Evolutionary conservation across 176 grass and related monocot species (phyloP).

Genomic region (Oryza meridionalis): DNA sequence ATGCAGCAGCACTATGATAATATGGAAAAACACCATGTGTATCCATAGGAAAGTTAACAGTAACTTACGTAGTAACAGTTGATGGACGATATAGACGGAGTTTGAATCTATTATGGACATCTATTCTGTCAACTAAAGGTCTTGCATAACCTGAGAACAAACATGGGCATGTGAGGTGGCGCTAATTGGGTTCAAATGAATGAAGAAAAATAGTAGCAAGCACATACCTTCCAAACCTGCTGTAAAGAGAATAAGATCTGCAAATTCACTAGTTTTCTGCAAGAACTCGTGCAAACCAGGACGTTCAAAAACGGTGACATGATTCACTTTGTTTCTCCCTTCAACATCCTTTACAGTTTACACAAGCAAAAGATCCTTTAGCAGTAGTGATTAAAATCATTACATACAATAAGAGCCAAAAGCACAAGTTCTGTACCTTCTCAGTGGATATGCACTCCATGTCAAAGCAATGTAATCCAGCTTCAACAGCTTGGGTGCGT

Average conservation of each 20-base stretch:
- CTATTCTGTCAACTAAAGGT: conserved; percentile 95
- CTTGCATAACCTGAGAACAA: conserved; percentile 89
- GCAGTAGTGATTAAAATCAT: conserved; percentile 43
- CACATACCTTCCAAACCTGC: conserved; percentile 92
- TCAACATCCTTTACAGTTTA: conserved; percentile 71
- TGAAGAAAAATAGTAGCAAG: conserved; percentile 26
- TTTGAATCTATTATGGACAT: conserved; percentile 80
- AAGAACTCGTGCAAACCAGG: conserved; percentile 97
- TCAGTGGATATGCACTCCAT: conserved; percentile 89
- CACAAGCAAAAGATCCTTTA: conserved; percentile 26
- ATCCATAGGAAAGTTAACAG: conserved; percentile 27
- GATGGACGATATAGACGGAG: conserved; percentile 90
- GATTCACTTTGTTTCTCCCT: conserved; percentile 88
- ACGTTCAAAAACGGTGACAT: conserved; percentile 98
- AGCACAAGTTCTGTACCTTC: conserved; percentile 56
- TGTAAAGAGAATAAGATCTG: conserved; percentile 97
- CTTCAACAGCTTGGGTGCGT: conserved; percentile 83
- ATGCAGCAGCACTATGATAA: not conserved
- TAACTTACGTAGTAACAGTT: conserved; percentile 93
- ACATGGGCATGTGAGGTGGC: conserved; percentile 17
- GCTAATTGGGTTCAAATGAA: not conserved
- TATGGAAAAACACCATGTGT: conserved; percentile 38
- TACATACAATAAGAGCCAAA: conserved; percentile 19
- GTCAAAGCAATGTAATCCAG: conserved; percentile 93
- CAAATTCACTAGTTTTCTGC: conserved; percentile 84